Percentiles rank a stretch among this genome's conserved stretches.
phyloP scores from a whole-genome alignment of 495 filamentous ascomycete genomes.

The Penicillium arizonense region DNA sequence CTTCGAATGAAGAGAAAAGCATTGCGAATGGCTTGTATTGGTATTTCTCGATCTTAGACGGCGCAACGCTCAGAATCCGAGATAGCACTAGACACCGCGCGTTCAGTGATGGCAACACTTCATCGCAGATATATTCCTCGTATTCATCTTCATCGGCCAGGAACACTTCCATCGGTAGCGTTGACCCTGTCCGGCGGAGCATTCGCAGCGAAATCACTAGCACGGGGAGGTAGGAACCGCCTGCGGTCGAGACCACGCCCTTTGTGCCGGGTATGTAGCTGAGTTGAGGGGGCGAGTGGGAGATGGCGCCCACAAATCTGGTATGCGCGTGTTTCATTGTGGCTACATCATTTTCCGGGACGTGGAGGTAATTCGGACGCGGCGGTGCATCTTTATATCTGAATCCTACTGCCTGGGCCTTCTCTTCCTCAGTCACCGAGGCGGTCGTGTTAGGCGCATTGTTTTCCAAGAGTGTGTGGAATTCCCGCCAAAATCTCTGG shows the following conservation, averaged over 20 bases:
- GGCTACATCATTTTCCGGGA: slow-evolving; percentile 16
- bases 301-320: slow-evolving; percentile 30
- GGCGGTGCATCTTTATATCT: slow-evolving; percentile 6
- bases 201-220: slow-evolving; percentile 48
- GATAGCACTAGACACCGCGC: slow-evolving; percentile 45
- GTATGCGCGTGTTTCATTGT: slow-evolving; percentile 31
- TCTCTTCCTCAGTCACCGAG: slow-evolving; percentile 5
- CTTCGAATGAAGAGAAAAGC: slow-evolving; percentile 49
- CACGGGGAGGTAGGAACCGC: slow-evolving; percentile 33
- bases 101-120: slow-evolving; percentile 39
- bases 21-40: slow-evolving; percentile 52
- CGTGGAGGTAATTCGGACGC: slow-evolving; percentile 12
- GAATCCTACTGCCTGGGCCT: slow-evolving; percentile 21
- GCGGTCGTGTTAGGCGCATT: slow-evolving; percentile 8
- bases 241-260: slow-evolving; percentile 44
- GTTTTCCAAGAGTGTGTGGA: slow-evolving; percentile 12
- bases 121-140: slow-evolving; percentile 46
- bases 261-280: slow-evolving; percentile 32
- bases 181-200: slow-evolving; percentile 49
- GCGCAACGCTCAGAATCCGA: slow-evolving; percentile 20
- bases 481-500: slow-evolving; percentile 15
- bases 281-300: slow-evolving; percentile 24
- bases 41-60: slow-evolving; percentile 30
- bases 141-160: slow-evolving; percentile 42
- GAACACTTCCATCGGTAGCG: slow-evolving; percentile 52